phyloP scores from a whole-genome alignment of 176 grass and related monocot genomes.

The Zizania latifolia region DNA sequence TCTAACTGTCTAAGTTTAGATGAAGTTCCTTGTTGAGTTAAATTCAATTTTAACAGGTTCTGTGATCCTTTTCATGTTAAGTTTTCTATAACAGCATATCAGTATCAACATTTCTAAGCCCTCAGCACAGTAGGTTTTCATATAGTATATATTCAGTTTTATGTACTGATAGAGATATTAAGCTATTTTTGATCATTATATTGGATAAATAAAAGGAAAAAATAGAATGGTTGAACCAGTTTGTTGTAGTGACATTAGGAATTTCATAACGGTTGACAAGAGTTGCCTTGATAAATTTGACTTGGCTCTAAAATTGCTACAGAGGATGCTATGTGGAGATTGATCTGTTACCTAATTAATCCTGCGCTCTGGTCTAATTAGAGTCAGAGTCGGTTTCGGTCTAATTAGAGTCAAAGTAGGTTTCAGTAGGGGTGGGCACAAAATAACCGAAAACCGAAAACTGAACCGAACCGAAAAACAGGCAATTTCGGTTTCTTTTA shows the following conservation, averaged over 20 bases:
- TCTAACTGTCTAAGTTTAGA: background rate
- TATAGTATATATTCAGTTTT: background rate
- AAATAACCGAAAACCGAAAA: too few species aligned
- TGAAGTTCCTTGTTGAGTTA: background rate
- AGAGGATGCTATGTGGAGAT: too few species aligned
- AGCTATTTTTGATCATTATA: background rate
- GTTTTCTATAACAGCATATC: background rate
- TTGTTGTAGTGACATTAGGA: background rate
- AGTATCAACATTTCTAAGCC: background rate
- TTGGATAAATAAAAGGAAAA: background rate
- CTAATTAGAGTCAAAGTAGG: too few species aligned
- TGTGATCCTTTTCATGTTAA: constrained; percentile 1
- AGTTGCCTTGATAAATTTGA: background rate
- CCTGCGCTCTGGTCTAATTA: too few species aligned
- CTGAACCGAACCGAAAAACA: too few species aligned
- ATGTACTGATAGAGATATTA: background rate
- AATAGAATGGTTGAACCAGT: background rate
- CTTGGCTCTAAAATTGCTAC: background rate
- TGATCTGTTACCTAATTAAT: too few species aligned
- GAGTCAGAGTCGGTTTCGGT: too few species aligned
- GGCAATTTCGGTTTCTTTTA: too few species aligned
- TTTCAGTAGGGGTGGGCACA: too few species aligned
- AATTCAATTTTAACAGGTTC: background rate
- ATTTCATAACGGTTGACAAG: background rate
- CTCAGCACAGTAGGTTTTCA: background rate